A percentile compares a stretch with the other conserved stretches of the same genome.
Conservation (phyloP, 768 basidiomycete species). For the Pleurotus ostreatus region DNA sequence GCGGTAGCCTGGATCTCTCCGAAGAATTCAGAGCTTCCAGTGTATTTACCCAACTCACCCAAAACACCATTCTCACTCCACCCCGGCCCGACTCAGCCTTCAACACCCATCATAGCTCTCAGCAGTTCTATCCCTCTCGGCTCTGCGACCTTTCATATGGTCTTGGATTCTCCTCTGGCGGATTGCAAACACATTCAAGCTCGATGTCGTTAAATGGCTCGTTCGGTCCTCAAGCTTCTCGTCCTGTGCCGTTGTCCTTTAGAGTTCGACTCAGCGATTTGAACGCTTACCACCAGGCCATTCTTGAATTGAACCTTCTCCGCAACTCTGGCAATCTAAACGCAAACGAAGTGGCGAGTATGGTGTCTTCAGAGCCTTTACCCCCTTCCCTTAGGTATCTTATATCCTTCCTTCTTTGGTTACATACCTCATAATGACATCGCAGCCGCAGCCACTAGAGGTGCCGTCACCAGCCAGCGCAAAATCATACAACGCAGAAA, state of each 20-base stretch:
- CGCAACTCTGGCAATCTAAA: not conserved
- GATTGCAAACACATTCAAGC: not conserved
- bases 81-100: not conserved
- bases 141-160: not conserved
- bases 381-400: too few relatives aligned
- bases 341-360: not conserved
- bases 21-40: not conserved
- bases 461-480: too few relatives aligned
- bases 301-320: conserved; percentile 2
- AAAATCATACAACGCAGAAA: too few relatives aligned
- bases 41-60: not conserved
- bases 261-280: not conserved
- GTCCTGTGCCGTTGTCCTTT: conserved; percentile 1
- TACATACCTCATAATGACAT: too few relatives aligned
- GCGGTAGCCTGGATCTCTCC: conserved; percentile 2
- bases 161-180: not conserved
- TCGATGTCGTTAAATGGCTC: not conserved
- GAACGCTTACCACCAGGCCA: conserved; percentile 1
- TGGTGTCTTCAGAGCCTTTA: too few relatives aligned
- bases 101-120: not conserved
- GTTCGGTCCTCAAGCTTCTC: not conserved
- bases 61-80: not conserved
- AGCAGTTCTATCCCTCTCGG: too few relatives aligned
- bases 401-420: too few relatives aligned
- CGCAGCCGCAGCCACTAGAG: too few relatives aligned